A percentile compares a stretch with the other conserved stretches of the same genome.
Evolutionary conservation across 2,329 filamentous ascomycete species (phyloP).

Genomic region (Xylariales sp.): DNA sequence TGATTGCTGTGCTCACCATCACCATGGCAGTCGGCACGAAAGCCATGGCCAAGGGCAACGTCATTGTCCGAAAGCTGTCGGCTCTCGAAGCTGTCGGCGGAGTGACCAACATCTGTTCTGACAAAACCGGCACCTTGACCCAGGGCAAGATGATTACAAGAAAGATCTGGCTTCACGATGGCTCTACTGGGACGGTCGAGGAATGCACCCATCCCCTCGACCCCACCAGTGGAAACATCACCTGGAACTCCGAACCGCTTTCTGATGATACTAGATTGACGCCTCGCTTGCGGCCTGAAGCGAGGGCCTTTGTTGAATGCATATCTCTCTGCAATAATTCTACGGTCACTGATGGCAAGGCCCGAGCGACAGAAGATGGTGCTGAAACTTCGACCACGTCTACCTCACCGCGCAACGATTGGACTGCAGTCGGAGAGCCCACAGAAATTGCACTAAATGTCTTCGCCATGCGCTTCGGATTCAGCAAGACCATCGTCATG

Average conservation of each 20-base stretch:
- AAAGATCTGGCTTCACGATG: slow-evolving; percentile 56
- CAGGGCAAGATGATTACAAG: slow-evolving; percentile 63
- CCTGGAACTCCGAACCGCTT: slow-evolving; percentile 30
- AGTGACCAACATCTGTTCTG: slow-evolving; percentile 67
- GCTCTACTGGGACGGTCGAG: slow-evolving; percentile 48
- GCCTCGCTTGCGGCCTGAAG: slow-evolving; percentile 20
- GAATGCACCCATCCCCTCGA: slow-evolving; percentile 56
- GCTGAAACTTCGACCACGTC: slow-evolving; percentile 43
- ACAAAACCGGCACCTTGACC: slow-evolving; percentile 66
- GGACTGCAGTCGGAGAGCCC: slow-evolving; percentile 61
- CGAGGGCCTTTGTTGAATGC: slow-evolving; percentile 47
- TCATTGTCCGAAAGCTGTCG: slow-evolving; percentile 56
- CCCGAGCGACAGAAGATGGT: slow-evolving; percentile 29
- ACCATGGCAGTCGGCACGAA: slow-evolving; percentile 55
- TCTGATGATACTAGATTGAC: slow-evolving; percentile 16
- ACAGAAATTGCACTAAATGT: slow-evolving; percentile 73
- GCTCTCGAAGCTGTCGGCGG: slow-evolving; percentile 64
- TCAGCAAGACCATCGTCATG: slow-evolving; percentile 37
- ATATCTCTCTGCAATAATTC: slow-evolving; percentile 61
- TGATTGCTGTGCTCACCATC: slow-evolving; percentile 61
- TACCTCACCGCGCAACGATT: slow-evolving; percentile 39
- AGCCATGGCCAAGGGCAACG: slow-evolving; percentile 50
- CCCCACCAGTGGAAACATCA: slow-evolving; percentile 51
- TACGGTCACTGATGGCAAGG: slow-evolving; percentile 40
- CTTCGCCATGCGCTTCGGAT: slow-evolving; percentile 64